These are phyloP conservation scores for Rhodotorula sp. DNA, from an alignment of 1,284 basidiomycete genomes.

Conservation along the genomic window DNA sequence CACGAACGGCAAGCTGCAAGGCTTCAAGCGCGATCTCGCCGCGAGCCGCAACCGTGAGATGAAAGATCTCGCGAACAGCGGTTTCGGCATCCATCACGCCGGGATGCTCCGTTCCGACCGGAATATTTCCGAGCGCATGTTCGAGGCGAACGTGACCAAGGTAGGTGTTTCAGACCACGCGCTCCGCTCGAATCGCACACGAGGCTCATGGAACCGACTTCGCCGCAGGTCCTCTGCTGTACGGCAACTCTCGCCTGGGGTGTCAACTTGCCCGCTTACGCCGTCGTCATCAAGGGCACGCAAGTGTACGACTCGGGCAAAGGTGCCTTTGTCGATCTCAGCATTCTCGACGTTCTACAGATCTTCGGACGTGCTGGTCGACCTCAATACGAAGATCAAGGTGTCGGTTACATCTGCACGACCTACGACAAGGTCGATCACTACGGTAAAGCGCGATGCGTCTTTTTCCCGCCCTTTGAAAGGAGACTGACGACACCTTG, in stretches of 20 bases:
- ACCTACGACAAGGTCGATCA: slow-evolving; percentile 88
- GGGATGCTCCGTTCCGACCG: slow-evolving; percentile 95
- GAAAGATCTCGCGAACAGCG: slow-evolving; percentile 87
- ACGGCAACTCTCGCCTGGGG: slow-evolving; percentile 99
- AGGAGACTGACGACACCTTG: slow-evolving; percentile 8
- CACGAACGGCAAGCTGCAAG: slow-evolving; percentile 65
- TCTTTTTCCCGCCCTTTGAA: too few species aligned
- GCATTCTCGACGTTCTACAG: slow-evolving; percentile 90
- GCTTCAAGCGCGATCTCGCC: slow-evolving; percentile 74
- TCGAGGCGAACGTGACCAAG: slow-evolving; percentile 86
- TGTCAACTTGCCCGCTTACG: slow-evolving; percentile 97
- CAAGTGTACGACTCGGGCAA: slow-evolving; percentile 89
- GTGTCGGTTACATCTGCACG: slow-evolving; percentile 96
- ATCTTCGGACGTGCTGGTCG: slow-evolving; percentile 95
- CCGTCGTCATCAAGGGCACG: slow-evolving; percentile 95
- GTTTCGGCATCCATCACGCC: slow-evolving; percentile 96
- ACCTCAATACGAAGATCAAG: slow-evolving; percentile 90
- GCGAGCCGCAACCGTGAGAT: slow-evolving; percentile 91
- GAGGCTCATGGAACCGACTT: too few species aligned
- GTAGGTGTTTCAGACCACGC: slow-evolving; percentile 51
- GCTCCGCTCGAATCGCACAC: too few species aligned
- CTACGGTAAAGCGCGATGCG: slow-evolving; percentile 60
- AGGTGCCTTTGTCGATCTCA: slow-evolving; percentile 87
- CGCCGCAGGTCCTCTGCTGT: slow-evolving; percentile 81
- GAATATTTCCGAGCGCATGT: slow-evolving; percentile 94